Conservation (phyloP, 2,329 filamentous ascomycete species). For the Ilyonectria robusta region DNA sequence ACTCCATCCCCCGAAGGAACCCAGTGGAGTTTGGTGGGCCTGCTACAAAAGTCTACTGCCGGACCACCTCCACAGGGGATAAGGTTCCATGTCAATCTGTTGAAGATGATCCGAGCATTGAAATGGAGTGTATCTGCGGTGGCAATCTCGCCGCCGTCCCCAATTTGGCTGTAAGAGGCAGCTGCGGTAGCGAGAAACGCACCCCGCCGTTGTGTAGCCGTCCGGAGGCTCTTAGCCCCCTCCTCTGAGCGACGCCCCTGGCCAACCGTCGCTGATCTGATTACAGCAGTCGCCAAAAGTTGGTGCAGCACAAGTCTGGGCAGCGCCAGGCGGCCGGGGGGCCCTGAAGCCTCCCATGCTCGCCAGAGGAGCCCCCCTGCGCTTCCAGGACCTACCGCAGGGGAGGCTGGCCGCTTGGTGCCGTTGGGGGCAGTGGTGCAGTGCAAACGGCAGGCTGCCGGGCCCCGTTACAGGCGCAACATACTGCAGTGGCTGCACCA, state of each 20-base stretch:
- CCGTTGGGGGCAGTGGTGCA: background rate
- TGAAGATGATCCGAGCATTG: slow-evolving; percentile 16
- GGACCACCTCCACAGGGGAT: slow-evolving; percentile 4
- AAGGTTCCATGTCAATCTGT: slow-evolving; percentile 5
- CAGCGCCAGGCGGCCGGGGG: slow-evolving; percentile 12
- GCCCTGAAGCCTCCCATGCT: background rate
- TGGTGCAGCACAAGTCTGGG: slow-evolving; percentile 28
- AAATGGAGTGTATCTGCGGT: background rate
- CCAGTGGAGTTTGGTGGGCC: slow-evolving; percentile 18
- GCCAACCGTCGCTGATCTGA: slow-evolving; percentile 19
- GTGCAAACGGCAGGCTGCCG: slow-evolving; percentile 14
- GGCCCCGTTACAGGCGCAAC: slow-evolving; percentile 17
- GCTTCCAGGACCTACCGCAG: slow-evolving; percentile 10
- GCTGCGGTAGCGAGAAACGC: background rate
- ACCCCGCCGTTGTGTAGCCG: background rate
- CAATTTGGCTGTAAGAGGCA: background rate
- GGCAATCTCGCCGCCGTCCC: slow-evolving; percentile 13
- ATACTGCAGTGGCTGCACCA: background rate
- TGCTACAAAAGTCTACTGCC: slow-evolving; percentile 3
- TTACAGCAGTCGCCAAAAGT: slow-evolving; percentile 14
- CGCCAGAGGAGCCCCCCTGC: background rate
- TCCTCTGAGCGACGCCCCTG: slow-evolving; percentile 4
- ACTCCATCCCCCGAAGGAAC: background rate
- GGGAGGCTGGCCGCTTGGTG: slow-evolving; percentile 5
- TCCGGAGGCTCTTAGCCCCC: background rate